phyloP scores from a whole-genome alignment of 177 flowering plant species.

The Vitis hybrid region DNA sequence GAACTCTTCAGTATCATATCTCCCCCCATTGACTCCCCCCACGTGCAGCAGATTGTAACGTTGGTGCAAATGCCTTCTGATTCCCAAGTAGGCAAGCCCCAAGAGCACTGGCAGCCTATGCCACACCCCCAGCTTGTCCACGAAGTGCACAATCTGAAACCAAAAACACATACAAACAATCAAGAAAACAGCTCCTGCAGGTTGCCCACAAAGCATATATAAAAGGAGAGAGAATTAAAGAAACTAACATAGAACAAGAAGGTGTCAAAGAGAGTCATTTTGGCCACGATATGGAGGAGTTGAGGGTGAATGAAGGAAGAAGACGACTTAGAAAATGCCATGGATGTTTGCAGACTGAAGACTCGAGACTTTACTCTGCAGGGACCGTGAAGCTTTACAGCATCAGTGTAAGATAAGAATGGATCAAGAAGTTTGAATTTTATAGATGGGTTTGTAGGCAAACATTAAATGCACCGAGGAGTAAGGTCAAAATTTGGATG shows the following conservation, averaged over 20 bases:
- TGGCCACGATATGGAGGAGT: conserved; percentile 31
- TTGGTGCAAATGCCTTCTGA: conserved; percentile 51
- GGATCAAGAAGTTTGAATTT: too few relatives aligned
- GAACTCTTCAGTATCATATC: conserved; percentile 25
- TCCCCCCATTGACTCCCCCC: conserved; percentile 24
- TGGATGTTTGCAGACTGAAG: too few relatives aligned
- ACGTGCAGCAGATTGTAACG: conserved; percentile 52
- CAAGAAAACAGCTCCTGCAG: too few relatives aligned
- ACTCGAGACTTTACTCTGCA: too few relatives aligned
- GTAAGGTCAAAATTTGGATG: too few relatives aligned
- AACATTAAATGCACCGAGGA: too few relatives aligned
- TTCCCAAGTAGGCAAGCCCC: conserved; percentile 42
- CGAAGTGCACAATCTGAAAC: conserved; percentile 31
- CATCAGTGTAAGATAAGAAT: too few relatives aligned
- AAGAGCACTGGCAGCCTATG: conserved; percentile 47
- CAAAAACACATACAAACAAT: not conserved
- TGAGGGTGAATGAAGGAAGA: conserved; percentile 35
- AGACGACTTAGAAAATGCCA: conserved; percentile 4
- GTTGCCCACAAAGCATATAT: not conserved
- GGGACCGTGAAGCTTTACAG: too few relatives aligned
- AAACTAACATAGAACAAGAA: conserved; percentile 37
- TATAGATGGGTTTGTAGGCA: too few relatives aligned
- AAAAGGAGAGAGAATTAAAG: conserved; percentile 2
- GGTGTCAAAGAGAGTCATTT: conserved; percentile 41
- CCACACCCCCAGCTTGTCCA: conserved; percentile 47